Conservation (phyloP, 2,329 filamentous ascomycete species). For the Colletotrichum horii region DNA sequence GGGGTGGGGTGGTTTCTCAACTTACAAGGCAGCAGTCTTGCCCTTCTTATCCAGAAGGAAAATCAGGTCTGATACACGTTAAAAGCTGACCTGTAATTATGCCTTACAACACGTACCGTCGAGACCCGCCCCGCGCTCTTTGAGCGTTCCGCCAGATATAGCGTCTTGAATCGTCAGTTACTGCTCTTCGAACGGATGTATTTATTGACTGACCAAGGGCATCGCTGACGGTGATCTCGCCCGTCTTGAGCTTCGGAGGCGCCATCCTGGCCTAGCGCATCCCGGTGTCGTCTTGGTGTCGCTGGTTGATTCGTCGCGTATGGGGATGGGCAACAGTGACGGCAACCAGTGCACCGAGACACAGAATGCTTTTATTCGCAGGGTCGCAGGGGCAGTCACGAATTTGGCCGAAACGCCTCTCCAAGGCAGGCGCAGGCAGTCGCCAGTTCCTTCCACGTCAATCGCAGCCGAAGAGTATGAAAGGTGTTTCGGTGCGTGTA, state of each 20-base stretch:
- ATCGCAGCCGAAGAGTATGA: background rate
- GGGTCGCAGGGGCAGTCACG: background rate
- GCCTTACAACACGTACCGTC: slow-evolving; percentile 37
- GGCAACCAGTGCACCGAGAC: background rate
- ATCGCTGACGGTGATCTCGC: slow-evolving; percentile 16
- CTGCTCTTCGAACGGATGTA: background rate
- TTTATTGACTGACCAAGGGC: slow-evolving; percentile 8
- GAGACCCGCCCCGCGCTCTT: slow-evolving; percentile 44
- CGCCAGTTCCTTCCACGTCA: background rate
- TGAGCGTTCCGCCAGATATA: slow-evolving; percentile 31
- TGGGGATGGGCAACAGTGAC: background rate
- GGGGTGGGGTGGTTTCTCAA: background rate
- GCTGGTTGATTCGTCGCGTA: background rate
- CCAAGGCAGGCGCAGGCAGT: background rate
- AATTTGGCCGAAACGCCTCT: background rate
- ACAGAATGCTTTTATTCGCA: background rate
- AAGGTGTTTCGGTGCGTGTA: background rate
- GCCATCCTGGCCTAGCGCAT: slow-evolving; percentile 1
- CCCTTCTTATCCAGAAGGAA: slow-evolving; percentile 41
- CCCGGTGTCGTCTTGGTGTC: background rate
- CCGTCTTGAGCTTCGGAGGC: slow-evolving; percentile 12
- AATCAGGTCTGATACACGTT: slow-evolving; percentile 35
- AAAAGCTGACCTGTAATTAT: background rate
- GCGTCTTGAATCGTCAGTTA: slow-evolving; percentile 28
- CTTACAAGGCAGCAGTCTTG: slow-evolving; percentile 41